Evolutionary conservation across 345 rosid genomes (phyloP), one percentile per base, ranked within the genome.

Genomic region (Draba incana): DNA sequence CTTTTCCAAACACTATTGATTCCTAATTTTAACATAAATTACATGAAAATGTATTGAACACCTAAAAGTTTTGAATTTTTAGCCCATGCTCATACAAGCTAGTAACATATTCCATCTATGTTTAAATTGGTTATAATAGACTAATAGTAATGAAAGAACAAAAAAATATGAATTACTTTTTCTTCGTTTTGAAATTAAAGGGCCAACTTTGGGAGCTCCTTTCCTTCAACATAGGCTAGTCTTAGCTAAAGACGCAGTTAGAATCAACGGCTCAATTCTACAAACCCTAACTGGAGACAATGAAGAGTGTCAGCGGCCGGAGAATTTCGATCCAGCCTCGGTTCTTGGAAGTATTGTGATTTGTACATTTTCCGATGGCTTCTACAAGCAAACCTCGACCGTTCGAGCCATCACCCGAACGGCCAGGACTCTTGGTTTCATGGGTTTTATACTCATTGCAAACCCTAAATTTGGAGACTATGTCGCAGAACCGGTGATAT

Each of bases 271-370:
- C 27, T 66, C 80, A 38, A 84, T 79, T 50, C 86, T 80, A 20
- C 82, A 78, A 68, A 80, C 88, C 11, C 0, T 10, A 53, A 74
- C 81, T 20, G 45, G 28, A 33, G 79, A 84, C 70, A 47, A 74
- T 5, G 97, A 92, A 64, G 98, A 92, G 75, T 92, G 98, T 46
- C 92, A 92, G 51, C 46, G 55, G 62, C 92, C 90, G 0, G 93
- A 84, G 15, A 78, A 86, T 48, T 78, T 90, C 20, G 81, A 90
- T 50, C 86, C 85, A 2, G 48, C 25, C 10, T 3, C 27, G 10
- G 98, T 88, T 44, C 48, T 38, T 43, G 89, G 83, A 10, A 78
- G 86, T 58, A 74, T 90, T 45, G 87, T 87, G 27, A 77, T 90
- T 4, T 90, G 98, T 75, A 80, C 83, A 44, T 93, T 84, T 80